Evolutionary conservation across 768 basidiomycete species (phyloP).

Genomic region (Auriscalpium microsporum): DNA sequence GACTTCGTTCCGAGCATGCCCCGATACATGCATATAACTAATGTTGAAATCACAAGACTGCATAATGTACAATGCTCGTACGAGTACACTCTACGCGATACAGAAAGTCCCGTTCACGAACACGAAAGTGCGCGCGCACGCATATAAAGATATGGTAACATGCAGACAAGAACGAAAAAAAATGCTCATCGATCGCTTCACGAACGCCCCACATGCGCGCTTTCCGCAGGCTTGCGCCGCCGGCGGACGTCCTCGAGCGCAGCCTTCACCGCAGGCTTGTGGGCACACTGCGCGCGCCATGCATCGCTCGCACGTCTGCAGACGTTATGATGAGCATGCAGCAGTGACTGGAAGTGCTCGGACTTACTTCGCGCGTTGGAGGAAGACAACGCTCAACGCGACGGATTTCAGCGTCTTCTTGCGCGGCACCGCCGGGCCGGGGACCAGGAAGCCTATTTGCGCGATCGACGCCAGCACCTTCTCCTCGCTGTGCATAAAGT

Average conservation of each 20-base stretch:
- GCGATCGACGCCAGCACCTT: constrained; percentile 72
- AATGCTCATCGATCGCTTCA: too few relatives aligned
- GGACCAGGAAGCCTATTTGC: constrained; percentile 58
- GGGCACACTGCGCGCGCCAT: constrained; percentile 57
- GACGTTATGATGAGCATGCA: constrained; percentile 6
- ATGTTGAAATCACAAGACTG: too few relatives aligned
- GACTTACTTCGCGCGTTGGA: constrained; percentile 53
- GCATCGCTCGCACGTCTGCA: constrained; percentile 47
- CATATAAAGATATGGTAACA: too few relatives aligned
- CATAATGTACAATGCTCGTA: too few relatives aligned
- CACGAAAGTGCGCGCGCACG: too few relatives aligned
- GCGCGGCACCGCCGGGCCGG: constrained; percentile 30
- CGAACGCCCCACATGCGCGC: too few relatives aligned
- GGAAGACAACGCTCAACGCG: constrained; percentile 53
- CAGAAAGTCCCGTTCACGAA: too few relatives aligned
- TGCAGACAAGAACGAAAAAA: too few relatives aligned
- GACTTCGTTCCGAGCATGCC: too few relatives aligned
- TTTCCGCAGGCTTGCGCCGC: constrained; percentile 8
- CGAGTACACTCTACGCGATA: too few relatives aligned
- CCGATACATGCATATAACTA: too few relatives aligned
- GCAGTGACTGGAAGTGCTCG: background rate
- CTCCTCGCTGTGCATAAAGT: constrained; percentile 42
- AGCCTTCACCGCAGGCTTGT: constrained; percentile 51
- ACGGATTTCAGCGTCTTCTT: constrained; percentile 47
- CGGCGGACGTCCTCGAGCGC: constrained; percentile 65